These are phyloP conservation scores for Dactylellina haptotyla DNA, from an alignment of 2,329 filamentous ascomycete species.

Conservation along the genomic window DNA sequence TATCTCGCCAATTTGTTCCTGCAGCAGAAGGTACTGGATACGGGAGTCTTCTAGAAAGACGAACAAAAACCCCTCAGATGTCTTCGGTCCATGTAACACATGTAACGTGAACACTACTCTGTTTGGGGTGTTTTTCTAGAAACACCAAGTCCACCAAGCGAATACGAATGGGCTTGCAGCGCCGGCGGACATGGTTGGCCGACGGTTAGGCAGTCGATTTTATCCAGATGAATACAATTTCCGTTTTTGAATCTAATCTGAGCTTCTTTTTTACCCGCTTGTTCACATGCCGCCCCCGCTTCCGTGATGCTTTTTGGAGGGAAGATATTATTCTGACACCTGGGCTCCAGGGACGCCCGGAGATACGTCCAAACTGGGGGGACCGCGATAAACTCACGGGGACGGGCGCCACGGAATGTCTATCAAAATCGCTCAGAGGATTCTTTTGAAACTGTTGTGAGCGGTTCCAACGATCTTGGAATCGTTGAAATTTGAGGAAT, in stretches of 20 bases:
- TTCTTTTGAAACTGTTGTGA: not conserved
- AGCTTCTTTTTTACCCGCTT: slow-evolving; percentile 36
- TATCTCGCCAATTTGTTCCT: slow-evolving; percentile 43
- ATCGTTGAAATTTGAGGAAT: slow-evolving; percentile 28
- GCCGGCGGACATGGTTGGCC: not conserved
- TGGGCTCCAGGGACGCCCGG: not conserved
- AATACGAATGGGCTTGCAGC: slow-evolving; percentile 35
- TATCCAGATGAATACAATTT: slow-evolving; percentile 40
- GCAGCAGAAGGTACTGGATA: slow-evolving; percentile 44
- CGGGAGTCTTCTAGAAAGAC: slow-evolving; percentile 45
- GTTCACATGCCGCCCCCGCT: slow-evolving; percentile 12
- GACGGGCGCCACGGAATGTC: slow-evolving; percentile 13
- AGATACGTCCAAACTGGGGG: not conserved
- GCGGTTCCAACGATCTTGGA: slow-evolving; percentile 17
- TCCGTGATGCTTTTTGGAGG: not conserved
- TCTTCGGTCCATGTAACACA: too few relatives aligned
- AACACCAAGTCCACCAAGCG: slow-evolving; percentile 20
- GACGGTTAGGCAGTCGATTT: slow-evolving; percentile 47
- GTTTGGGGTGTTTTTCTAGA: not conserved
- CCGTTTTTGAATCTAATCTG: slow-evolving; percentile 24
- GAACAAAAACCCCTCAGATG: slow-evolving; percentile 28
- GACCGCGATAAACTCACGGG: not conserved
- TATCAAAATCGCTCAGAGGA: slow-evolving; percentile 50
- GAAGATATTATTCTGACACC: not conserved
- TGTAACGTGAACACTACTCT: slow-evolving; percentile 5